These are phyloP conservation scores for Aegilops sharonensis DNA, from an alignment of 176 grass and related monocot genomes.

Conservation along the genomic window DNA sequence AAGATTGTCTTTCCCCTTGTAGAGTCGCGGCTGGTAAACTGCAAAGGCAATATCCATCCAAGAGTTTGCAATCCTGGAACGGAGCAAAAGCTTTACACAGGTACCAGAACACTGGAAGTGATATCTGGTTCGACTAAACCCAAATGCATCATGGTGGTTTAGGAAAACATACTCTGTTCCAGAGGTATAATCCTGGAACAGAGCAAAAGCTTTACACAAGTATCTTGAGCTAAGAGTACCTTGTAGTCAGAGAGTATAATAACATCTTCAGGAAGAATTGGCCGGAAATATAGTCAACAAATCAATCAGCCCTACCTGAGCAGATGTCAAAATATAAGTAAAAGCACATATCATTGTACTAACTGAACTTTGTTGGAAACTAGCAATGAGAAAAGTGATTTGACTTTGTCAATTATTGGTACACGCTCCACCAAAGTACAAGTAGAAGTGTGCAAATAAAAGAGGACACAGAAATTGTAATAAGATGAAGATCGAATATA, in stretches of 20 bases:
- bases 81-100: neutral
- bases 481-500: neutral
- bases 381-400: neutral
- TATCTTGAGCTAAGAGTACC: too few relatives aligned
- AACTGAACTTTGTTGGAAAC: neutral
- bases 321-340: constrained; percentile 2
- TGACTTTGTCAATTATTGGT: too few relatives aligned
- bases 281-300: constrained; percentile 16
- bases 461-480: neutral
- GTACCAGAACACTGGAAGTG: neutral
- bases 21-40: too few relatives aligned
- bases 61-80: neutral
- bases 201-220: too few relatives aligned
- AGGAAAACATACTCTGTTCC: too few relatives aligned
- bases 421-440: neutral
- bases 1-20: too few relatives aligned
- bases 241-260: neutral
- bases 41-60: too few relatives aligned
- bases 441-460: constrained; percentile 4
- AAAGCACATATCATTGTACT: neutral
- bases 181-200: too few relatives aligned
- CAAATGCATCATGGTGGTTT: neutral
- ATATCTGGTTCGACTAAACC: neutral
- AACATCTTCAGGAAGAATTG: constrained; percentile 2
- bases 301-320: constrained; percentile 28